A percentile compares a stretch with the other conserved stretches of the same genome.
Evolutionary conservation across 768 basidiomycete species (phyloP).

Genomic region (Hygrophoropsis aurantiaca): DNA sequence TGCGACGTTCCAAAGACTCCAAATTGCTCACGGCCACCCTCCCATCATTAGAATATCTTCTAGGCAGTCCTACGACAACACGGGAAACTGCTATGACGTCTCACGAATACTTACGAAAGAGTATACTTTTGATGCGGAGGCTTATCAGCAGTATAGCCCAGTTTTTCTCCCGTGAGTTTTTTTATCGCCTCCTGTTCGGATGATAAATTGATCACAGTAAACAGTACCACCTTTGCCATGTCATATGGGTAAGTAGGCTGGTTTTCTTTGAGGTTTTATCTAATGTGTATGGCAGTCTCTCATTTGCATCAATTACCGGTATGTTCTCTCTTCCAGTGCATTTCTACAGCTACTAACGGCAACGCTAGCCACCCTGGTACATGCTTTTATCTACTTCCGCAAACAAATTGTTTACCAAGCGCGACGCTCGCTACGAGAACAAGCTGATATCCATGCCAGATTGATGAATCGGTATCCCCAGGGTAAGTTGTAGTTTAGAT

Average conservation of each 20-base stretch:
- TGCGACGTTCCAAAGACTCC: no score
- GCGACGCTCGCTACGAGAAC: slow-evolving; percentile 68
- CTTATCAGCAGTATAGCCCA: slow-evolving; percentile 57
- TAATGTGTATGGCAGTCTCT: slow-evolving; percentile 63
- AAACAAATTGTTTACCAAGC: slow-evolving; percentile 76
- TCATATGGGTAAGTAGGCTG: slow-evolving; percentile 27
- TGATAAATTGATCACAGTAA: slow-evolving; percentile 1
- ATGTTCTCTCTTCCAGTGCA: no score
- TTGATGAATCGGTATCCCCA: slow-evolving; percentile 73
- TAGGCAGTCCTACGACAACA: slow-evolving; percentile 62
- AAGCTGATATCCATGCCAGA: slow-evolving; percentile 82
- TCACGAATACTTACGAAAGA: slow-evolving; percentile 52
- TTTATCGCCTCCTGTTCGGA: slow-evolving; percentile 1
- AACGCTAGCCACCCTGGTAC: slow-evolving; percentile 25
- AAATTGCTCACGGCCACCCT: not conserved
- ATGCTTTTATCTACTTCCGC: slow-evolving; percentile 61
- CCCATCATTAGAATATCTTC: slow-evolving; percentile 50
- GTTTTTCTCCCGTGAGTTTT: slow-evolving; percentile 50
- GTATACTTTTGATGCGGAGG: slow-evolving; percentile 51
- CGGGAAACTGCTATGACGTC: slow-evolving; percentile 55
- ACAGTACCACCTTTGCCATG: slow-evolving; percentile 24
- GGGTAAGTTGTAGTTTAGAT: slow-evolving; percentile 13
- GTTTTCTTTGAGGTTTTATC: not conserved
- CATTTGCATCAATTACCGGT: slow-evolving; percentile 81
- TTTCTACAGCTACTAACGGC: no score